Base-by-base conservation (phyloP, 306 rosid species). In the Cucumis cinereus region DNA sequence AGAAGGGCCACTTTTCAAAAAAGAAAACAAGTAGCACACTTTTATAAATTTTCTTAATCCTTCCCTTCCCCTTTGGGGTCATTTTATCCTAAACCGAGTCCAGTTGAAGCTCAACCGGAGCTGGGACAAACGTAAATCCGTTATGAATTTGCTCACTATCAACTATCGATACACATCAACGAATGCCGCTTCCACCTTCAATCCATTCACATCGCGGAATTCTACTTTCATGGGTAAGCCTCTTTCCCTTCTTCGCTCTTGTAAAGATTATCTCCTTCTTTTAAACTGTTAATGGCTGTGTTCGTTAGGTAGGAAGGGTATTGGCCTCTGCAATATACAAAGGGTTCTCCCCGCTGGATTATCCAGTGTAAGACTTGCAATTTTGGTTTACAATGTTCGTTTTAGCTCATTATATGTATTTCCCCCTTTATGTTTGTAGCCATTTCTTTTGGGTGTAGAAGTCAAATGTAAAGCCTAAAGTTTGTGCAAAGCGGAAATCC, bases 401-500 rank as follows among this genome's bases (percentile, higher is more conserved):
- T 24, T 52, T 40, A 61, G 47, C 26, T 57, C 56, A 60, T 17
- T 58, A 38, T 70, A 56, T 19, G 66, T 61, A 59, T 76, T 16
- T 6, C 4, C 4, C 9, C 15, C 16, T 66, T 66, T n/a, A 40
- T 6, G 73, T 20, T 17, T 1, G 16, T 10, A 33, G 24, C 53
- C 14, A 5, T 40, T n/a, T 57, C 35, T 40, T 20, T 77, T 77
- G 63, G 38, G 16, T 62, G 53, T 76, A 90, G 96, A 84, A 83
- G 74, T 60, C 57, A 74, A 82, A 79, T 56, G 64, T 67, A 74
- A 67, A 68, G 43, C 84, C 83, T 23, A 80, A 83, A 78, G 86
- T 83, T 74, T 85, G 74, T 77, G 95, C 90, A 20, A 89, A 88
- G 24, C 71, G 81, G 79, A 93, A 84, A 57, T 78, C 88, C 2